A percentile compares a stretch with the other conserved stretches of the same genome.
These are phyloP conservation scores for Colletotrichum abscissum DNA, from an alignment of 2,329 filamentous ascomycete species.

Conservation along the genomic window DNA sequence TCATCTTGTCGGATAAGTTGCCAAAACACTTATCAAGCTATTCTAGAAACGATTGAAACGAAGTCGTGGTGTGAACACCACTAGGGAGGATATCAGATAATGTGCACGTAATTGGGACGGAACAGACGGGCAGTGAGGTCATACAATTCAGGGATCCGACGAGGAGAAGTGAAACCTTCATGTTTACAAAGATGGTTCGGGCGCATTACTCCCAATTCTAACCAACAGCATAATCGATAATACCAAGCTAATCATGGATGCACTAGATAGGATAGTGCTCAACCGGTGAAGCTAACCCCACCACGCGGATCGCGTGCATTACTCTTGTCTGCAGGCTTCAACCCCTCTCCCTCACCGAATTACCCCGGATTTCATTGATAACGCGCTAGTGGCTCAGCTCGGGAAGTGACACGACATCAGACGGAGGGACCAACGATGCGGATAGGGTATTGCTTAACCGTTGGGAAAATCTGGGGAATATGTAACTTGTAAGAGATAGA, in stretches of 20 bases:
- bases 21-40: not conserved
- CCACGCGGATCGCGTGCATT: conserved; percentile 2
- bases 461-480: not conserved
- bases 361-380: not conserved
- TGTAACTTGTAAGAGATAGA: not conserved
- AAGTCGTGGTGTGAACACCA: not conserved
- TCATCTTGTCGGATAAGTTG: not conserved
- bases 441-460: conserved; percentile 19
- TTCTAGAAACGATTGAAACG: too few species aligned
- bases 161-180: not conserved
- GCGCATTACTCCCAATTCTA: not conserved
- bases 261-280: conserved; percentile 25
- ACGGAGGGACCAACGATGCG: not conserved
- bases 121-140: not conserved
- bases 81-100: not conserved
- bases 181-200: not conserved
- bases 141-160: not conserved
- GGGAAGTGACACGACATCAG: not conserved
- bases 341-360: not conserved
- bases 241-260: not conserved
- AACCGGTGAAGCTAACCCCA: not conserved
- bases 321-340: not conserved
- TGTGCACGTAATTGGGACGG: not conserved
- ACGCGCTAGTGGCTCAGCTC: not conserved
- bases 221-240: not conserved